These are phyloP conservation scores for Plasmodium blacklocki DNA, from an alignment of 169 alveolate genomes.

Conservation along the genomic window DNA sequence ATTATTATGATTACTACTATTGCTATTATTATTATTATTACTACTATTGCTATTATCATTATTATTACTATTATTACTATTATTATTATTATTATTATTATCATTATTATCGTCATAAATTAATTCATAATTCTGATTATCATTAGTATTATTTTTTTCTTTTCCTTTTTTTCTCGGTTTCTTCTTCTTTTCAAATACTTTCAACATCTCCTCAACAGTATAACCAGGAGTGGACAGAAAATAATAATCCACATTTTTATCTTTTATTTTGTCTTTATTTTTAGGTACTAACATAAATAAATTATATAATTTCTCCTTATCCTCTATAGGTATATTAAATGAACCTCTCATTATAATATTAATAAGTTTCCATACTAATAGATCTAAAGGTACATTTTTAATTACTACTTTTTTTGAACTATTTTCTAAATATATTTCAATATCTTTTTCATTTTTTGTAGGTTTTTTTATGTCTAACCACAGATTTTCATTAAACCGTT, in stretches of 20 bases:
- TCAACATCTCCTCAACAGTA: constrained; percentile 57
- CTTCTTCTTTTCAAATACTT: constrained; percentile 1
- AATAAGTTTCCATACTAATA: constrained; percentile 69
- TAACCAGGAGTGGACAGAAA: constrained; percentile 47
- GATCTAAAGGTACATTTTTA: constrained; percentile 53
- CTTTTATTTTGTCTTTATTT: constrained; percentile 13
- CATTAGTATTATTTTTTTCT: no score
- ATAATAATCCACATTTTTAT: constrained; percentile 24
- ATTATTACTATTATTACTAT: no score
- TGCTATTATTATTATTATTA: no score
- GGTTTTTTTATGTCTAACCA: constrained; percentile 30
- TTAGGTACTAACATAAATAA: constrained; percentile 53
- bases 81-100: no score
- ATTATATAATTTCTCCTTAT: constrained; percentile 43
- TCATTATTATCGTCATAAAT: no score
- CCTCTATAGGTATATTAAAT: constrained; percentile 58
- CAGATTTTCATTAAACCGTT: constrained; percentile 19
- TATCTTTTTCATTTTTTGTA: constrained; percentile 33
- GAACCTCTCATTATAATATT: constrained; percentile 62
- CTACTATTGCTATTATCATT: no score
- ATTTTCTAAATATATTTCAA: constrained; percentile 24
- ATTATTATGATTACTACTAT: no score
- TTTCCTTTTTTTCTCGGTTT: no score
- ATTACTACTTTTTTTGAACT: constrained; percentile 29
- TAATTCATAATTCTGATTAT: no score